Conservation (phyloP, 2,329 filamentous ascomycete species). For the Paecilomyces sp. region DNA sequence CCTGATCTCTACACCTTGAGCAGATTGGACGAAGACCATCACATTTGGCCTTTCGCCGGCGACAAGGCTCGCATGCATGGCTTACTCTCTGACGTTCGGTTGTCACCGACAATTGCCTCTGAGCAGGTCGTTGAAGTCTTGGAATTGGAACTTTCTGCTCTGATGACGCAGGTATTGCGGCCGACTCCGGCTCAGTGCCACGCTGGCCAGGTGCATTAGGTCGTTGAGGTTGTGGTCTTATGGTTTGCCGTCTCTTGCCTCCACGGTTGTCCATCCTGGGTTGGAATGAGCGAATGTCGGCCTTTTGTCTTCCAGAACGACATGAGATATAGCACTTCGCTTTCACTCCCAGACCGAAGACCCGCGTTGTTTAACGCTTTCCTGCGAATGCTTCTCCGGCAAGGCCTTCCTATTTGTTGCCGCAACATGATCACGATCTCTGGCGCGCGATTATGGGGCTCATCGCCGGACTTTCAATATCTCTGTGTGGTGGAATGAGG, state of each 20-base stretch:
- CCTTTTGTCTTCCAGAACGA: neutral
- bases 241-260: neutral
- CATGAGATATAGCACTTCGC: neutral
- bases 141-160: conserved; percentile 13
- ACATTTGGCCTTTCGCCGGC: conserved; percentile 30
- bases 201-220: conserved; percentile 1
- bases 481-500: neutral
- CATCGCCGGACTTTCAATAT: neutral
- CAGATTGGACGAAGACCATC: conserved; percentile 26
- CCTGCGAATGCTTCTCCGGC: neutral
- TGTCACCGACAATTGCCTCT: conserved; percentile 1
- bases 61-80: conserved; percentile 27
- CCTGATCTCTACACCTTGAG: conserved; percentile 22
- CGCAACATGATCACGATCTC: neutral
- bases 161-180: neutral
- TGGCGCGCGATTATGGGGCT: neutral
- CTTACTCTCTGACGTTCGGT: conserved; percentile 11
- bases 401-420: neutral
- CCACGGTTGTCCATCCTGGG: neutral
- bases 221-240: neutral
- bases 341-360: neutral
- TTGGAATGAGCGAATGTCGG: neutral
- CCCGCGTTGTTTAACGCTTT: neutral
- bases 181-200: conserved; percentile 3
- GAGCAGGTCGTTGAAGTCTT: conserved; percentile 8